Percentiles rank a stretch among this genome's conserved stretches.
phyloP scores from a whole-genome alignment of 139 green algal genomes.

The Edaphochlamys debaryana region DNA sequence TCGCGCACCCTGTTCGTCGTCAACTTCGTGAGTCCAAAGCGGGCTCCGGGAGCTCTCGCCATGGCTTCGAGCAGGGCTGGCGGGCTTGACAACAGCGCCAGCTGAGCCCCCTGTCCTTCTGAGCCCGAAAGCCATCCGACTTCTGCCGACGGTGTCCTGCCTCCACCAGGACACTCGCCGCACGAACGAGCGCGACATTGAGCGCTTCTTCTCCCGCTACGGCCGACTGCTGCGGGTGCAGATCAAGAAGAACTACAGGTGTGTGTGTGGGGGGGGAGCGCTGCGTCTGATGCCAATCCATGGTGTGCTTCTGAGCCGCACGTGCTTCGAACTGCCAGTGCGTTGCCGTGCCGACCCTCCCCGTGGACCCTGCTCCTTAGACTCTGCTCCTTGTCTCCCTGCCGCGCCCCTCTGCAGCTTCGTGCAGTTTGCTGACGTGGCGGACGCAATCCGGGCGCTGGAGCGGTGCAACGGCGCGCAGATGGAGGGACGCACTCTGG shows the following conservation, averaged over 20 bases:
- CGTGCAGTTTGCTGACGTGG: conserved; percentile 67
- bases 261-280: too few relatives aligned
- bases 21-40: conserved; percentile 56
- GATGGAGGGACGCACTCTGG: conserved; percentile 69
- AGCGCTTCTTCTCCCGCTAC: conserved; percentile 73
- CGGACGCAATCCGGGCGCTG: conserved; percentile 68
- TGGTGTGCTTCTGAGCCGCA: not conserved
- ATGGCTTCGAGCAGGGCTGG: too few relatives aligned
- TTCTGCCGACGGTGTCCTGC: too few relatives aligned
- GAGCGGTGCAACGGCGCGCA: conserved; percentile 58
- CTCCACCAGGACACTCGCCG: conserved; percentile 54
- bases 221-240: conserved; percentile 67
- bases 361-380: not conserved
- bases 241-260: conserved; percentile 76
- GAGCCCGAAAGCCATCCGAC: too few relatives aligned
- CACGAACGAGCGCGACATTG: conserved; percentile 73
- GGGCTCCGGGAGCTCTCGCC: not conserved
- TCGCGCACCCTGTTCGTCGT: conserved; percentile 88
- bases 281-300: not conserved
- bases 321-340: too few relatives aligned
- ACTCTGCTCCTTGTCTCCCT: not conserved
- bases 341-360: too few relatives aligned
- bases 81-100: too few relatives aligned
- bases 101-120: too few relatives aligned
- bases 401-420: not conserved